Conservation (phyloP, 2,329 filamentous ascomycete genomes). For the Colletotrichum orchidophilum region DNA sequence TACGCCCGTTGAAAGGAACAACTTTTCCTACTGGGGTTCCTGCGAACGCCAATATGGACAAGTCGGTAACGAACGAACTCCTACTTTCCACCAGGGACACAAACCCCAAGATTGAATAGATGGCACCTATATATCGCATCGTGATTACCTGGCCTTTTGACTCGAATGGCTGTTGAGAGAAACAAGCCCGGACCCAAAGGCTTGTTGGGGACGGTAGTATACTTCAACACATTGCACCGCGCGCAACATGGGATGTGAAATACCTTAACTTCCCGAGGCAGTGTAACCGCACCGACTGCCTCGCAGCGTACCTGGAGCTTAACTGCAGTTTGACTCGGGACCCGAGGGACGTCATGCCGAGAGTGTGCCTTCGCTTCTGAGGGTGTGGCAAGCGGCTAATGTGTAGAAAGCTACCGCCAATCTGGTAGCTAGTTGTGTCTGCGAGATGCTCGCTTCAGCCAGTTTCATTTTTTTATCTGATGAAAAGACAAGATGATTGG, state of each 20-base stretch:
- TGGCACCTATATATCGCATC: neutral
- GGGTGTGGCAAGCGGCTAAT: neutral
- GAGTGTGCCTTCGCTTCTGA: neutral
- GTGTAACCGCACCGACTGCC: neutral
- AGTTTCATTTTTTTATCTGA: neutral
- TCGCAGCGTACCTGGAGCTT: neutral
- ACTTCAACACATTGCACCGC: neutral
- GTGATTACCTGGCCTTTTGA: neutral
- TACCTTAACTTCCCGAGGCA: neutral
- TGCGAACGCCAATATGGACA: conserved; percentile 22
- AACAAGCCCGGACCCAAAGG: neutral
- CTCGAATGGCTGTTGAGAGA: neutral
- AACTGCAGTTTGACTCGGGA: too few species aligned
- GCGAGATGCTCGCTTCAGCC: too few species aligned
- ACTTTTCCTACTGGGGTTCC: conserved; percentile 14
- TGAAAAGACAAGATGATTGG: neutral
- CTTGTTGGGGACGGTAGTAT: neutral
- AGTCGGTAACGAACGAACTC: neutral
- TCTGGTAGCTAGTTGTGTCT: neutral
- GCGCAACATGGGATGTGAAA: neutral
- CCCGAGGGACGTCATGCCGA: neutral
- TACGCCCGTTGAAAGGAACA: conserved; percentile 3
- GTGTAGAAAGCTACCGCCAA: neutral
- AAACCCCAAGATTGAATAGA: neutral
- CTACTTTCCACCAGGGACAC: neutral